Conservation (phyloP, 305 asterid species). For the Solanum hybrid region DNA sequence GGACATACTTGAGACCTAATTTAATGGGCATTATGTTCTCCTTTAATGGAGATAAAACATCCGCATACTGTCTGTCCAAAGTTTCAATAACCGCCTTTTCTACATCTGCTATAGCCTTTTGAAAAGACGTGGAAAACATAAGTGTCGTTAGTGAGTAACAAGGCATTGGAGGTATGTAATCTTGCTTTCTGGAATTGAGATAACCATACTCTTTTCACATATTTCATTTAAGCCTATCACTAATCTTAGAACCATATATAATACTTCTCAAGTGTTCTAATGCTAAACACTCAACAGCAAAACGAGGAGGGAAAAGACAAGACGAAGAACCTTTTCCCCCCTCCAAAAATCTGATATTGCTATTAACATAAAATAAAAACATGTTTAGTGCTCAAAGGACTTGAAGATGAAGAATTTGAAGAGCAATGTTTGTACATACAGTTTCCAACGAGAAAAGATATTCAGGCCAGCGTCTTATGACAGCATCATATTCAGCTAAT, state of each 20-base stretch:
- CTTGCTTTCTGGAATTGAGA: background rate
- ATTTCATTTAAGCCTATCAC: background rate
- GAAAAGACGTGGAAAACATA: background rate
- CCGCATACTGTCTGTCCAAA: constrained; percentile 77
- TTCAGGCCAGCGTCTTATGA: constrained; percentile 91
- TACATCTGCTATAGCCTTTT: constrained; percentile 77
- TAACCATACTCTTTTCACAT: background rate
- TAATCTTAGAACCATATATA: background rate
- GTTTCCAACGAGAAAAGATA: constrained; percentile 64
- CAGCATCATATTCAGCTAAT: constrained; percentile 62
- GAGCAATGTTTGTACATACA: constrained; percentile 26
- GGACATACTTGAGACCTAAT: constrained; percentile 79
- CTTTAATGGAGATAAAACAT: constrained; percentile 67
- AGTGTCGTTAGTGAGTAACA: background rate
- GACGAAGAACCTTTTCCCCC: background rate
- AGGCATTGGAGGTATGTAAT: background rate
- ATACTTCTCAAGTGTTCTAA: background rate
- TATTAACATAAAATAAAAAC: background rate
- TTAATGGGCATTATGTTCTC: constrained; percentile 73
- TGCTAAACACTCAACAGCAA: background rate
- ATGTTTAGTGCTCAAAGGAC: background rate
- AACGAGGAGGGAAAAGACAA: background rate
- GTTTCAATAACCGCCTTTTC: constrained; percentile 79
- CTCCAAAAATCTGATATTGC: background rate
- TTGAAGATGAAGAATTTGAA: background rate